Conservation (phyloP, 2,329 filamentous ascomycete species). For the Cytospora chrysosperma region DNA sequence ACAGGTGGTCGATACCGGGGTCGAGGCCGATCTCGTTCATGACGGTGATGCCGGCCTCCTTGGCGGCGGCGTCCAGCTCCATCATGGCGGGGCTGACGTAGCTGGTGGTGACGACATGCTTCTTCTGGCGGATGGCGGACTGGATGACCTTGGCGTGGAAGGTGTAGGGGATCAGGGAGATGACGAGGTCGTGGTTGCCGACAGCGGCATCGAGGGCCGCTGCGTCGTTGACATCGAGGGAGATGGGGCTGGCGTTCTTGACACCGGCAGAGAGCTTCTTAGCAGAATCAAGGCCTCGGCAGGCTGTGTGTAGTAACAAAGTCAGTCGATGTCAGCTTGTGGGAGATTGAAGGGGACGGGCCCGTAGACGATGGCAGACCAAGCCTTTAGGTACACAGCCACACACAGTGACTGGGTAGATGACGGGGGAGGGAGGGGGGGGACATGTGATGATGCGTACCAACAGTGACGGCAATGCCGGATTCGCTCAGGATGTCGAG, state of each 20-base stretch:
- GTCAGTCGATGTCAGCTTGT: conserved; percentile 3
- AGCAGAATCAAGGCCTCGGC: conserved; percentile 75
- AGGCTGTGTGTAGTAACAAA: conserved; percentile 54
- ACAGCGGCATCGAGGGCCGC: conserved; percentile 78
- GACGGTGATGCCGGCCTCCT: conserved; percentile 91
- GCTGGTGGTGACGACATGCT: conserved; percentile 91
- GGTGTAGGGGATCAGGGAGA: conserved; percentile 86
- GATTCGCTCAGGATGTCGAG: conserved; percentile 61
- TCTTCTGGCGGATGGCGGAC: conserved; percentile 88
- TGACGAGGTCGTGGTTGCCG: conserved; percentile 74
- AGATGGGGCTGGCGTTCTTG: conserved; percentile 71
- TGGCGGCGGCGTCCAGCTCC: conserved; percentile 78
- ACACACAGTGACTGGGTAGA: neutral
- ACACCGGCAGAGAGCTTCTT: conserved; percentile 72
- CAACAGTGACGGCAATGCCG: conserved; percentile 65
- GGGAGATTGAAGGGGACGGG: neutral
- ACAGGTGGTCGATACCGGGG: conserved; percentile 70
- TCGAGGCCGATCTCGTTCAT: conserved; percentile 94
- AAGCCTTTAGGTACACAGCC: neutral
- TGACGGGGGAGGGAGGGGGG: neutral
- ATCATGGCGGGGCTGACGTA: conserved; percentile 92
- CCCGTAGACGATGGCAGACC: neutral
- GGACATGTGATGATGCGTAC: conserved; percentile 40
- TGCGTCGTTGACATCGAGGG: conserved; percentile 78
- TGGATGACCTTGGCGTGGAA: conserved; percentile 89